Percentiles rank a stretch among this genome's conserved stretches.
phyloP scores from a whole-genome alignment of 192 early-diverging fungal genomes.

The Gaertneriomyces sp. region DNA sequence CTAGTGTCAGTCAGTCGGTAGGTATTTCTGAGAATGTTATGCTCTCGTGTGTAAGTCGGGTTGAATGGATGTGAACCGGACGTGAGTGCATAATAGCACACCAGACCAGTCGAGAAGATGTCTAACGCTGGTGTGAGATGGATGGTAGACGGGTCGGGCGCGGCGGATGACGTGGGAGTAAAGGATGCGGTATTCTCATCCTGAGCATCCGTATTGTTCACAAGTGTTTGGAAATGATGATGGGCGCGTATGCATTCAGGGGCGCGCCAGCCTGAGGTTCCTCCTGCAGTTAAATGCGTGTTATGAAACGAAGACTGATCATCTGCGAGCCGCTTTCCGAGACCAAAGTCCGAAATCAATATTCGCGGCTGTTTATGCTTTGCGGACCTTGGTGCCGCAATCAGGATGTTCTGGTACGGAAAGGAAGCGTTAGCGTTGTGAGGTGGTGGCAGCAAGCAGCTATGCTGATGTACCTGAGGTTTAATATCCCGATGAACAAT shows the following conservation, averaged over 20 bases:
- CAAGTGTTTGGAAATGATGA: constrained; percentile 26
- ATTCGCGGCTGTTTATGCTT: constrained; percentile 58
- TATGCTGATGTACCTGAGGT: constrained; percentile 45
- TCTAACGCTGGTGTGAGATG: constrained; percentile 86
- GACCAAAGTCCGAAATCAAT: constrained; percentile 94
- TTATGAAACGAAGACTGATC: constrained; percentile 94
- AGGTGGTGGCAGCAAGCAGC: constrained; percentile 4
- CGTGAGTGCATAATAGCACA: constrained; percentile 90
- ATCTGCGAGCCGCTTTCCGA: constrained; percentile 90
- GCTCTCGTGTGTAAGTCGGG: constrained; percentile 82
- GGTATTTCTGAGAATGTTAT: constrained; percentile 77
- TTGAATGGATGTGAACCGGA: constrained; percentile 94
- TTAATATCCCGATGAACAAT: constrained; percentile 99
- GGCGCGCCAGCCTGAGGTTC: constrained; percentile 96
- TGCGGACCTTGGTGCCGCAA: constrained; percentile 47
- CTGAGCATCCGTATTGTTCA: neutral
- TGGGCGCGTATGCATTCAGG: constrained; percentile 73
- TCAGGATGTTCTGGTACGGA: constrained; percentile 78
- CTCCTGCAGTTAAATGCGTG: constrained; percentile 68
- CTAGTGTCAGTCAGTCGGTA: constrained; percentile 59
- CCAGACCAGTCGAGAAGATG: constrained; percentile 93
- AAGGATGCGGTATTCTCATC: constrained; percentile 1
- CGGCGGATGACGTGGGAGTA: constrained; percentile 22
- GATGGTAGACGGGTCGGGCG: constrained; percentile 28
- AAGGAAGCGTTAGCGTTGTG: constrained; percentile 4